Conservation (phyloP, 140 eudicot genomes). For the Oenanthe javanica region DNA sequence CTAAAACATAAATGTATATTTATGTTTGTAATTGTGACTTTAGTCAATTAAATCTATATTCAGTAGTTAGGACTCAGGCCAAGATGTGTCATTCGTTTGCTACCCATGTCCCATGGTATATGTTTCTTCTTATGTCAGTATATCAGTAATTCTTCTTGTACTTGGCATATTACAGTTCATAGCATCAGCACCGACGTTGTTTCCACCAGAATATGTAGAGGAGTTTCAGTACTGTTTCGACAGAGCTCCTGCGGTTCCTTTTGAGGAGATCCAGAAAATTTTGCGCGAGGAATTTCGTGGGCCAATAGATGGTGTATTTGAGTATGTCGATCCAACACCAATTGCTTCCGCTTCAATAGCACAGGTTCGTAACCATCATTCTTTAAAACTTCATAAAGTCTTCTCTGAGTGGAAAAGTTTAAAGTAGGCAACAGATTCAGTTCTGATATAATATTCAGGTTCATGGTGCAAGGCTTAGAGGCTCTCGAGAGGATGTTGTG, state of each 20-base stretch:
- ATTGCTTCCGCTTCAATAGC: slow-evolving; percentile 96
- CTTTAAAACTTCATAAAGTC: background rate
- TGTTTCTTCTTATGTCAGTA: background rate
- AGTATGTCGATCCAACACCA: slow-evolving; percentile 88
- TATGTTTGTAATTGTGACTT: background rate
- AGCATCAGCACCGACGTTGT: slow-evolving; percentile 95
- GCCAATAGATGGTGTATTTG: slow-evolving; percentile 75
- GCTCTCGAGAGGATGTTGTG: slow-evolving; percentile 84
- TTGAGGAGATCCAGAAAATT: slow-evolving; percentile 68
- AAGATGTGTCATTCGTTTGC: background rate
- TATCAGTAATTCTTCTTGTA: slow-evolving; percentile 8
- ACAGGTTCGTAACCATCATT: slow-evolving; percentile 45
- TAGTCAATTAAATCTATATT: background rate
- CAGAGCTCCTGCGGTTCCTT: slow-evolving; percentile 82
- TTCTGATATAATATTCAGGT: slow-evolving; percentile 43
- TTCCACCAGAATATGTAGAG: slow-evolving; percentile 85
- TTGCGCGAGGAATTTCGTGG: slow-evolving; percentile 65
- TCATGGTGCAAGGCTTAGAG: slow-evolving; percentile 91
- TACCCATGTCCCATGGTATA: background rate
- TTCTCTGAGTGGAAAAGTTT: background rate
- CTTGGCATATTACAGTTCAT: slow-evolving; percentile 47
- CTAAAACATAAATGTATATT: background rate
- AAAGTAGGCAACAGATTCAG: background rate
- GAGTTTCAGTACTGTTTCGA: slow-evolving; percentile 95
- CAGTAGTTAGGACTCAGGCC: background rate